Evolutionary conservation across 1,284 basidiomycete genomes (phyloP), one percentile per base, ranked within the genome.

Genomic region (Cyathus olla): DNA sequence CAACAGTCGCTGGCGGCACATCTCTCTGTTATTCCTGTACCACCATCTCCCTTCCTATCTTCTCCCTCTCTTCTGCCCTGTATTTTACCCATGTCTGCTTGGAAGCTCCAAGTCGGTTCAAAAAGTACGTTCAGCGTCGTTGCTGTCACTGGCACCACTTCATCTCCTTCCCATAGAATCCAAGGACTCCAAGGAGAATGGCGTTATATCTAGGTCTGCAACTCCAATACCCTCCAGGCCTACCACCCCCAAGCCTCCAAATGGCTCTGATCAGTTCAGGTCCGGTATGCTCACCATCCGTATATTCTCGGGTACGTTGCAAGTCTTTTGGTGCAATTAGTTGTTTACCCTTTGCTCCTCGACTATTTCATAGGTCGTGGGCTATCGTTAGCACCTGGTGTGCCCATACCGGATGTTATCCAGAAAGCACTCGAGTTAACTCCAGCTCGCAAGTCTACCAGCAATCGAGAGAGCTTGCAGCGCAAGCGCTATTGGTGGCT

Each of bases 401-500:
- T 91, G 22, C 84, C 85, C 48, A 84, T 98, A 13, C 97, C 97
- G 3, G 90, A 92, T 17, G 90, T 93, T n/a, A 95, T 98, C 66
- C 90, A 94, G 72, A 88, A 87, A 54, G 96, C 95, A 1, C 85
- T 98, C 42, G 88, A 86, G 66, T 85, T 80, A 11, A 76, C 82
- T 37, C 79, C 83, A 1, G 76, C 83, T 2, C 83, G 90, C 55
- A 82, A 80, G 39, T 87, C 88, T 2, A 83, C 85, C 2, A 89
- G 87, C 72, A 93, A 95, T 75, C 87, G 95, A 49, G 95, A 96
- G 70, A 95, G 92, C 72, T 82, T 97, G 76, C 95, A 97, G 75
- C 87, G 96, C 67, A 94, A 92, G 76, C 94, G 95, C 63, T 90
- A 90, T 75, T 98, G 96, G 96, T 98, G 95, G 95, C 85, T 99